Conservation (phyloP, 2,329 filamentous ascomycete genomes). For the Diplocarpon mali region DNA sequence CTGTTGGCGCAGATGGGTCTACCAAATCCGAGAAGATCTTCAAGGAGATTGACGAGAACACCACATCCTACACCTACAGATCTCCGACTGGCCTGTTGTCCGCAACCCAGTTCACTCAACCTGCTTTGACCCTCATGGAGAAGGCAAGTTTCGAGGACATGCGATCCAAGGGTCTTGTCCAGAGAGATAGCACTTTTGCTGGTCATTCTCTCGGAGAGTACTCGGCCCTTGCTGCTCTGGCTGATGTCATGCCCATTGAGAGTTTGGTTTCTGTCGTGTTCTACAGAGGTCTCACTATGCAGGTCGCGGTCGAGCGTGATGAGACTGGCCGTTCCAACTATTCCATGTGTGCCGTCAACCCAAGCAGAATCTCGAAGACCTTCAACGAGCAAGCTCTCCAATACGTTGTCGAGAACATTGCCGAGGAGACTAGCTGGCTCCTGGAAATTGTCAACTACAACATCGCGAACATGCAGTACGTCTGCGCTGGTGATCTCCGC, state of each 20-base stretch:
- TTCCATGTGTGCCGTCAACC: slow-evolving; percentile 98
- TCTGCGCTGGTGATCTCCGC: slow-evolving; percentile 59
- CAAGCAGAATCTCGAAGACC: slow-evolving; percentile 93
- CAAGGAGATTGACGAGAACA: slow-evolving; percentile 90
- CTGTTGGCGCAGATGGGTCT: slow-evolving; percentile 79
- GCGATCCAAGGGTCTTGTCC: slow-evolving; percentile 91
- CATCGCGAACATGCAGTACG: slow-evolving; percentile 66
- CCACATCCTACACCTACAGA: slow-evolving; percentile 91
- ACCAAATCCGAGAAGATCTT: slow-evolving; percentile 99
- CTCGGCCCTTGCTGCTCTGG: slow-evolving; percentile 87
- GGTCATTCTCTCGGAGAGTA: slow-evolving; percentile 98
- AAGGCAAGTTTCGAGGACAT: slow-evolving; percentile 99
- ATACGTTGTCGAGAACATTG: slow-evolving; percentile 91
- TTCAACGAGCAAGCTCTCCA: slow-evolving; percentile 97
- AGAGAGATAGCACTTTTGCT: slow-evolving; percentile 92
- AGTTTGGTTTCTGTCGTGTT: slow-evolving; percentile 96
- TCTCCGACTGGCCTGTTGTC: slow-evolving; percentile 91
- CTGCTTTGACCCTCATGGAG: slow-evolving; percentile 95
- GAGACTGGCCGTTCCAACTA: slow-evolving; percentile 91
- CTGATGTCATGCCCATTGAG: slow-evolving; percentile 99
- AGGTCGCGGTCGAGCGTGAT: slow-evolving; percentile 96
- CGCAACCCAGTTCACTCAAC: slow-evolving; percentile 97
- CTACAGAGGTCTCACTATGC: slow-evolving; percentile 98
- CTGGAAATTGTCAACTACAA: slow-evolving; percentile 96
- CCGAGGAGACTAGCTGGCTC: slow-evolving; percentile 89